Evolutionary conservation across 2,329 filamentous ascomycete species (phyloP).

Genomic region (Aspergillus flavus): DNA sequence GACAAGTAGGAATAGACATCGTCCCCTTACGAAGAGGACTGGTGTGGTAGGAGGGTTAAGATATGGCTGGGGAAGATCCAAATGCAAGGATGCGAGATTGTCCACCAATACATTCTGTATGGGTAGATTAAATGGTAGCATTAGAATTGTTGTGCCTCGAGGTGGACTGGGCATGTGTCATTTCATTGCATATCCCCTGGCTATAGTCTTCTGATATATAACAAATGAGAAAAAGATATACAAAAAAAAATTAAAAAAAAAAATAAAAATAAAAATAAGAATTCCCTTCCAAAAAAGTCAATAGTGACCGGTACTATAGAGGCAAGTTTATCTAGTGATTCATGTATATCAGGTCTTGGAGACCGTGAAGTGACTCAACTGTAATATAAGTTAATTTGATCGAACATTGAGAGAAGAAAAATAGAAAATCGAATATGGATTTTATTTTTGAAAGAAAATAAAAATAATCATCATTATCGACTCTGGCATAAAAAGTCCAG

Average conservation of each 20-base stretch:
- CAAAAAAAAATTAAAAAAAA: neutral
- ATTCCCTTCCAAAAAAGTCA: neutral
- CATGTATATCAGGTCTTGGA: neutral
- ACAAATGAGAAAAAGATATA: neutral
- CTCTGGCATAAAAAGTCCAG: slow-evolving; percentile 11
- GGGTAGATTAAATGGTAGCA: neutral
- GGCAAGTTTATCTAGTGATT: neutral
- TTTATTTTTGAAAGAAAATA: no score
- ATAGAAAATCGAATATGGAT: neutral
- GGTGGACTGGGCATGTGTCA: neutral
- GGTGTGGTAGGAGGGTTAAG: neutral
- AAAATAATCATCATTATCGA: no score
- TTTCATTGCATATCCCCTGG: neutral
- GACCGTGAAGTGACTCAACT: neutral
- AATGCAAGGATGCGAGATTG: neutral
- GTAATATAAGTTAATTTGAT: neutral
- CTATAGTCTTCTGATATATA: neutral
- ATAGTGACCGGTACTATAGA: neutral
- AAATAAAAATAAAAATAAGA: neutral
- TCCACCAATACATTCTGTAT: neutral
- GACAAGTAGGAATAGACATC: neutral
- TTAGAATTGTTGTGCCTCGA: neutral
- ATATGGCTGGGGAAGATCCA: neutral
- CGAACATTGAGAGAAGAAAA: neutral
- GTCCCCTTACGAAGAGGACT: neutral